Evolutionary conservation across 331 rosid species (phyloP), one percentile per base, ranked within the genome.

Genomic region (Spiraea crenata): DNA sequence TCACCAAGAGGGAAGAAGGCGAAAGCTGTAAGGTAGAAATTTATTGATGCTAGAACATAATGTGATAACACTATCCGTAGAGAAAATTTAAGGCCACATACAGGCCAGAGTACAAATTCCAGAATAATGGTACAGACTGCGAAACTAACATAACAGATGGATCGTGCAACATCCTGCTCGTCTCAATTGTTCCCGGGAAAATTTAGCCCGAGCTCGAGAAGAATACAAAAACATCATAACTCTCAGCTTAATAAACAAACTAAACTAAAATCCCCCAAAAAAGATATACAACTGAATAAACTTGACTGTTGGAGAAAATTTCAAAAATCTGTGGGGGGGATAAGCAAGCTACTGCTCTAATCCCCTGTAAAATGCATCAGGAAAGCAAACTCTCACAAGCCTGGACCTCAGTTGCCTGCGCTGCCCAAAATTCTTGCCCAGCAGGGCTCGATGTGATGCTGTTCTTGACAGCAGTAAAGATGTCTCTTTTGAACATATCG

Each of bases 331-430:
- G 73, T 17, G 65, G 39, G 65, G 39, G 54, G 7, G 15, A 31
- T 16, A 8, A 14, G 31, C 44, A 62, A 40, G 2, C 51, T 60
- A 49, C 41, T 38, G 59, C 31, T 41, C 76, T 6, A 40, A 39
- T 6, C 76, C 62, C 20, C 69, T 12, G 51, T 47, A 46, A 31
- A 44, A 6, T 38, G 48, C 15, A 38, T 67, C 59, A 75, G 17
- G 65, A n/a, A 34, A 89, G 63, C 82, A 87, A 76, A 39, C 80
- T 69, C 79, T 47, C 82, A 83, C 99, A 91, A 12, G 93, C 89
- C 71, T 86, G 90, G 13, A 95, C 65, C 73, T 89, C 98, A 16
- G 96, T 60, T 17, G 85, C 92, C 56, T 86, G 96, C 5, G 92
- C 80, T 57, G 85, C 88, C 80, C 88, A 70, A 72, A 85, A 54